A percentile compares a stretch with the other conserved stretches of the same genome.
Evolutionary conservation across 192 early-diverging fungal species (phyloP).

Genomic region (Backusella tarrabulga): DNA sequence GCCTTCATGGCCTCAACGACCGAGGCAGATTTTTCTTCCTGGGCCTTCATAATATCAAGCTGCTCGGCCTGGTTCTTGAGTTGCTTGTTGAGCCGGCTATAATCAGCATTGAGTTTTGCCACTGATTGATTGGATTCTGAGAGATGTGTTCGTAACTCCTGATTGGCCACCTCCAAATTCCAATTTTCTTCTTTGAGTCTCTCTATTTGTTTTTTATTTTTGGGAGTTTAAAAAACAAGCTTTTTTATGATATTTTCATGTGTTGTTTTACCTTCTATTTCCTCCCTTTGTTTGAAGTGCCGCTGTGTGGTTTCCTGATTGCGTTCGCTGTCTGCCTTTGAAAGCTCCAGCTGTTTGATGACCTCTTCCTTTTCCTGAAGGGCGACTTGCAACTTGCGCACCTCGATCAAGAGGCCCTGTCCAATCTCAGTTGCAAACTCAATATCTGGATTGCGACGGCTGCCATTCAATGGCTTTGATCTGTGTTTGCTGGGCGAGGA

Average conservation of each 20-base stretch:
- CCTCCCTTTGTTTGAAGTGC: slow-evolving; percentile 35
- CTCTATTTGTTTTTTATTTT: slow-evolving; percentile 29
- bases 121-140: slow-evolving; percentile 39
- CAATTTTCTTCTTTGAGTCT: slow-evolving; percentile 53
- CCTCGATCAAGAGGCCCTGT: slow-evolving; percentile 40
- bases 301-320: slow-evolving; percentile 38
- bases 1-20: slow-evolving; percentile 47
- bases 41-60: slow-evolving; percentile 55
- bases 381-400: slow-evolving; percentile 38
- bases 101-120: slow-evolving; percentile 47
- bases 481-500: slow-evolving; percentile 21
- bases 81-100: slow-evolving; percentile 50
- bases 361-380: slow-evolving; percentile 44
- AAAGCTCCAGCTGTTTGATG: slow-evolving; percentile 40
- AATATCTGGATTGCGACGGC: slow-evolving; percentile 33
- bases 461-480: slow-evolving; percentile 17
- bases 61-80: slow-evolving; percentile 56
- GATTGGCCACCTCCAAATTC: slow-evolving; percentile 51
- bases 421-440: slow-evolving; percentile 47
- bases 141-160: slow-evolving; percentile 42
- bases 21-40: slow-evolving; percentile 46
- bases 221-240: background rate
- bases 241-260: slow-evolving; percentile 14
- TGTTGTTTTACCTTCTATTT: slow-evolving; percentile 44
- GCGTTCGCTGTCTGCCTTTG: slow-evolving; percentile 48